Evolutionary conservation across 495 filamentous ascomycete species (phyloP).

Genomic region (Sabuloglossum arenarium): DNA sequence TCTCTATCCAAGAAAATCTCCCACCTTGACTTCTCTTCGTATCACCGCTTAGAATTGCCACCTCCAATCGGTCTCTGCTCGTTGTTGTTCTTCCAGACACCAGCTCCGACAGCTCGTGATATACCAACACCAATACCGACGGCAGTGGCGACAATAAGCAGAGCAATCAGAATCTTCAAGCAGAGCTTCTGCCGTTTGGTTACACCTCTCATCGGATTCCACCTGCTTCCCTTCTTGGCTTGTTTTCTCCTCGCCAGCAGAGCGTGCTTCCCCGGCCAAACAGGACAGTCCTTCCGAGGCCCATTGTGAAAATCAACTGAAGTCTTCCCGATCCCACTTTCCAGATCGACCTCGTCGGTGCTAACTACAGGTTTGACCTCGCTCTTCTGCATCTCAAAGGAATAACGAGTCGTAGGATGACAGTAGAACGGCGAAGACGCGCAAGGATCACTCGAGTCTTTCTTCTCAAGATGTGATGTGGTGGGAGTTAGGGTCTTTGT

Average conservation of each 20-base stretch:
- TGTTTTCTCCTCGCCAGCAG: slow-evolving; percentile 13
- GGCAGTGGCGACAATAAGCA: slow-evolving; percentile 35
- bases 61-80: slow-evolving; percentile 1
- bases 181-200: slow-evolving; percentile 27
- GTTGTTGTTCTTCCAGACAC: slow-evolving; percentile 25
- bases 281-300: slow-evolving; percentile 19
- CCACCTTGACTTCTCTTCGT: too few species aligned
- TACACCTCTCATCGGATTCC: slow-evolving; percentile 24
- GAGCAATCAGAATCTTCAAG: slow-evolving; percentile 30
- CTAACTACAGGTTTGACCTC: slow-evolving; percentile 18
- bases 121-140: slow-evolving; percentile 43
- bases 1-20: background rate
- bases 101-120: slow-evolving; percentile 35
- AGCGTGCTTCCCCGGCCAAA: slow-evolving; percentile 22
- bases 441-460: slow-evolving; percentile 1
- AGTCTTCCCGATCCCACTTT: slow-evolving; percentile 13
- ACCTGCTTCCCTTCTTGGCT: slow-evolving; percentile 6
- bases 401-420: slow-evolving; percentile 28
- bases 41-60: background rate
- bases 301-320: slow-evolving; percentile 5
- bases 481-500: background rate
- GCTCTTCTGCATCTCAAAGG: slow-evolving; percentile 23
- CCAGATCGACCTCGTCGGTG: slow-evolving; percentile 18
- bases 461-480: background rate
- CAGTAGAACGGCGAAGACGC: slow-evolving; percentile 40